A percentile compares a stretch with the other conserved stretches of the same genome.
Evolutionary conservation across 441 rosid genomes (phyloP).

Genomic region (Pelargonium citronellum): DNA sequence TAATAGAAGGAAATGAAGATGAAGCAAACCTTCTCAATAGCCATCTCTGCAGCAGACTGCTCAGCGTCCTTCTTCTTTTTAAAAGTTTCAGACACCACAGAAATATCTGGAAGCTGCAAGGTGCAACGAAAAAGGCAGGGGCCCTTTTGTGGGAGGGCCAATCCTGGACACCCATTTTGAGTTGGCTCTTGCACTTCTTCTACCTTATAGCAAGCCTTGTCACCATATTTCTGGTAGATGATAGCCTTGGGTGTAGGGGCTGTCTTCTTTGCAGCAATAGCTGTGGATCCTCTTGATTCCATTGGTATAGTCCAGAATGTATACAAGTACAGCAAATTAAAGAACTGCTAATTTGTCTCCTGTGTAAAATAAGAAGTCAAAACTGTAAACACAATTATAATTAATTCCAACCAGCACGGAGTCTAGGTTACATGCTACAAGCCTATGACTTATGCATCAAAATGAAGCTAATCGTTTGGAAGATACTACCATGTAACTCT

Average conservation of each 20-base stretch:
- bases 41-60: constrained; percentile 86
- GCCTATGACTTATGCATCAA: background rate
- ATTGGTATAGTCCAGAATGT: constrained; percentile 20
- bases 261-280: constrained; percentile 31
- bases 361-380: constrained; percentile 6
- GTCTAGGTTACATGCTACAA: background rate
- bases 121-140: constrained; percentile 68
- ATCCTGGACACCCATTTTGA: constrained; percentile 73
- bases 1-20: constrained; percentile 12
- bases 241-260: constrained; percentile 67
- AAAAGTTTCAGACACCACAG: constrained; percentile 51
- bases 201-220: constrained; percentile 50
- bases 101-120: constrained; percentile 71
- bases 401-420: background rate
- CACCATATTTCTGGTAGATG: constrained; percentile 63
- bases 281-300: constrained; percentile 28
- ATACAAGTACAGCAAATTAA: background rate
- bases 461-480: background rate
- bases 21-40: constrained; percentile 53
- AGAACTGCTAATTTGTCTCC: background rate
- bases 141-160: constrained; percentile 66
- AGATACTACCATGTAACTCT: background rate
- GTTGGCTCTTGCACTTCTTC: constrained; percentile 63
- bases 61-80: constrained; percentile 88
- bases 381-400: background rate